These are phyloP conservation scores for Davidsoniella australis DNA, from an alignment of 2,329 filamentous ascomycete species.

Conservation along the genomic window DNA sequence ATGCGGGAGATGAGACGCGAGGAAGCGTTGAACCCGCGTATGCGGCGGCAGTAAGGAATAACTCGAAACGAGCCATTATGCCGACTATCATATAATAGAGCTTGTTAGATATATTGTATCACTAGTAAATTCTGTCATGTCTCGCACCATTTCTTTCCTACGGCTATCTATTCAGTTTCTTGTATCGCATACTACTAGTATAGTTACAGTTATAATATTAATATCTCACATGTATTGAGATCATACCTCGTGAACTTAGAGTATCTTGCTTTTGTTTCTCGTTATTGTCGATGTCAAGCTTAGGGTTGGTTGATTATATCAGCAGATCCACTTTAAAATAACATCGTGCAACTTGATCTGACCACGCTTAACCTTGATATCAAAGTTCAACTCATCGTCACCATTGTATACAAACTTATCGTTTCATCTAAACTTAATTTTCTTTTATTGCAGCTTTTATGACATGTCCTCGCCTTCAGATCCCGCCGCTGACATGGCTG, in stretches of 20 bases:
- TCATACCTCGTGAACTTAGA: neutral
- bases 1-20: conserved; percentile 65
- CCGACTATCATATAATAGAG: too few species aligned
- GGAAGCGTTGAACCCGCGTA: conserved; percentile 68
- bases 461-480: conserved; percentile 11
- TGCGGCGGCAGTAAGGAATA: conserved; percentile 33
- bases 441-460: neutral
- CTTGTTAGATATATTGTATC: neutral
- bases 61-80: too few species aligned
- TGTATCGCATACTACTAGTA: neutral
- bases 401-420: neutral
- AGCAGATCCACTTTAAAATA: conserved; percentile 7
- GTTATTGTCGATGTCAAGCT: neutral
- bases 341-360: neutral
- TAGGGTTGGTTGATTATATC: conserved; percentile 5
- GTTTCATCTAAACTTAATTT: neutral
- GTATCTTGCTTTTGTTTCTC: neutral
- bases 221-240: too few species aligned
- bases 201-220: too few species aligned
- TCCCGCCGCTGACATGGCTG: conserved; percentile 40
- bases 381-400: neutral
- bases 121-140: neutral
- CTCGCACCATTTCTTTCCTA: neutral
- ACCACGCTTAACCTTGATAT: neutral
- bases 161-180: neutral